Evolutionary conservation across 129 eudicot genomes (phyloP), one percentile per base, ranked within the genome.

Genomic region (sunflower (Helianthus annuus)): DNA sequence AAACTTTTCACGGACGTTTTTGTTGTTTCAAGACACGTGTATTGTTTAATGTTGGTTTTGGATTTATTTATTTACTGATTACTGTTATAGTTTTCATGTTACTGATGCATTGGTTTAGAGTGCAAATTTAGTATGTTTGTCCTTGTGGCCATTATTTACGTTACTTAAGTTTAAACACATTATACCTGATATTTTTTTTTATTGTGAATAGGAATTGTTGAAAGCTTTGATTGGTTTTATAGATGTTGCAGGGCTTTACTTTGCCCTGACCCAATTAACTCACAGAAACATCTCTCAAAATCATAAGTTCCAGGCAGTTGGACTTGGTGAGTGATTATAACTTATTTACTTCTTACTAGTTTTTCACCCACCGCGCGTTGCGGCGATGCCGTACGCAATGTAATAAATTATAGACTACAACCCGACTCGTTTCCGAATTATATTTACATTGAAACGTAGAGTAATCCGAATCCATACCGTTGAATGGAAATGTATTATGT

Each of bases 241-340:
- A 39, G 99, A 94, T 87, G 96, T 94, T 62, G 99, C 94, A 5
- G 99, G 99, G 66, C 84, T 94, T 29, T 94, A 94, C 84, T 90
- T 90, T 83, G 97, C 99, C 77, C 85, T 94, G 83, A 94, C 99
- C 71, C 97, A 90, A 63, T 74, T 90, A 74, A 88, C 99, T 57
- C 99, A 94, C 83, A 83, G 99, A 74, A 90, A 94, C 77, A 94
- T 94, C 60, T 94, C 99, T 44, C 99, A 94, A 74, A 90, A 94
- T 76, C 99, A 94, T 80, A 94, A 94, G 69, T 94, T 94, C 60
- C 99, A 94, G 82, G 97, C 99, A 40, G 99, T 94, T 84, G 99
- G 99, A 67, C 94, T 90, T 14, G 99, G 99, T 90, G 46, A 85
- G 96, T 80, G 32, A 72, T 34, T 9, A 39, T 48, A 66, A 57